Percentiles rank a stretch among this genome's conserved stretches.
Conservation (phyloP, 768 basidiomycete species). For the Lactarius deliciosus region DNA sequence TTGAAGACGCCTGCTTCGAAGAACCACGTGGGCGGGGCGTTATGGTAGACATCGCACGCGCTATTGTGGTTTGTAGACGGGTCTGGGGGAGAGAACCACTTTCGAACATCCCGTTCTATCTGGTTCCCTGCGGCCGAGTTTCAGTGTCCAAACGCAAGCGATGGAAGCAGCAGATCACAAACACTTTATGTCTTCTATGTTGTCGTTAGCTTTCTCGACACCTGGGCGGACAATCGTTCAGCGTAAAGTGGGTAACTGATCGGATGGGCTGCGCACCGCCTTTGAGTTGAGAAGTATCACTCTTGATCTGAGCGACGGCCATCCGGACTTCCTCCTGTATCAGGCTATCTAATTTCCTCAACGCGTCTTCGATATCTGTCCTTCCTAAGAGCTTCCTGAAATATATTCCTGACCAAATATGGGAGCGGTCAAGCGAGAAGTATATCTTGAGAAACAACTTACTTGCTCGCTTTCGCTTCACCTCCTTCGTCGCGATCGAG, state of each 20-base stretch:
- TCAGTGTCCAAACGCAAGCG: background rate
- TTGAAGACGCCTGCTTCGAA: background rate
- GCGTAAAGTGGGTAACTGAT: background rate
- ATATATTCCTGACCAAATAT: background rate
- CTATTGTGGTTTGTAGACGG: background rate
- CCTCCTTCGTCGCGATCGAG: constrained; percentile 5
- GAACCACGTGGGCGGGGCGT: background rate
- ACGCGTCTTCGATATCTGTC: background rate
- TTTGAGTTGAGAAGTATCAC: too few species aligned
- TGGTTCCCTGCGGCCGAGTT: background rate
- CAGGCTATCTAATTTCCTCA: background rate
- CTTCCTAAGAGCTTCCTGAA: constrained; percentile 5
- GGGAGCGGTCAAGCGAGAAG: background rate
- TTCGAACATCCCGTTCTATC: background rate
- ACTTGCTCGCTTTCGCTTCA: constrained; percentile 1
- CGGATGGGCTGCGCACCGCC: background rate
- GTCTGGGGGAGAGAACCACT: background rate
- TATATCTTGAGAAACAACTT: background rate
- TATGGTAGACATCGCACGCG: background rate
- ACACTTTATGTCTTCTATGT: background rate
- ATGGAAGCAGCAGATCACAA: background rate
- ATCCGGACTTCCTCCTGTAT: background rate
- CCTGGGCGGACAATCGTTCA: background rate
- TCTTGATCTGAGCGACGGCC: background rate
- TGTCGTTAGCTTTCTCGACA: background rate